Evolutionary conservation across 1,284 basidiomycete genomes (phyloP).

Genomic region (Papiliotrema nemorosa): DNA sequence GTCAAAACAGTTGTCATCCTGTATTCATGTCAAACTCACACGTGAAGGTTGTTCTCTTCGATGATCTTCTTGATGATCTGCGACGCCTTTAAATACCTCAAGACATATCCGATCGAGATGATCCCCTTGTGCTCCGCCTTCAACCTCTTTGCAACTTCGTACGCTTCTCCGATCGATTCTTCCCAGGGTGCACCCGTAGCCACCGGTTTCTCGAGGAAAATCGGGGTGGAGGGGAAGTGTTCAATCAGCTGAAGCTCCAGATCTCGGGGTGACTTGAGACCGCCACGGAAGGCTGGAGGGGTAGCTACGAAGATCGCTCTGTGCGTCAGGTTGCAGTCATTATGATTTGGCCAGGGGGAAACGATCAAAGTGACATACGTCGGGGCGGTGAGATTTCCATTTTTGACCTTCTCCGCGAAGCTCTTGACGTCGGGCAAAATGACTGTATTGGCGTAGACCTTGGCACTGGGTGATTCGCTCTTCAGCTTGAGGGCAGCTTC

Average conservation of each 20-base stretch:
- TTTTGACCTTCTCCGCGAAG: conserved; percentile 53
- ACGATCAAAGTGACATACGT: conserved; percentile 31
- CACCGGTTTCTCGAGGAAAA: conserved; percentile 83
- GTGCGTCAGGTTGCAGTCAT: not conserved
- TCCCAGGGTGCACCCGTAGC: conserved; percentile 50
- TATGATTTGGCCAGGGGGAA: not conserved
- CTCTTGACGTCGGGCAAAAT: conserved; percentile 80
- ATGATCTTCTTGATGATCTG: conserved; percentile 55
- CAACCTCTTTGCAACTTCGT: conserved; percentile 66
- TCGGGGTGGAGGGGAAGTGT: conserved; percentile 75
- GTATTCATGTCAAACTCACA: conserved; percentile 26
- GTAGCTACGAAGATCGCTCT: conserved; percentile 81
- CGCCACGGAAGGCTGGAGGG: conserved; percentile 87
- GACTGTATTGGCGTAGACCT: conserved; percentile 81
- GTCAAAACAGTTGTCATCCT: not conserved
- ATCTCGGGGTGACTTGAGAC: conserved; percentile 66
- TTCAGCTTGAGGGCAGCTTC: conserved; percentile 76
- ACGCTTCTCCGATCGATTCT: conserved; percentile 46
- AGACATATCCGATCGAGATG: conserved; percentile 67
- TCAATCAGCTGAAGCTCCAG: conserved; percentile 84
- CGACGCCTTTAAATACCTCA: conserved; percentile 51
- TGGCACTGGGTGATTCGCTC: conserved; percentile 76
- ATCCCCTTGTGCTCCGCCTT: conserved; percentile 58
- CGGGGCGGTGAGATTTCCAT: conserved; percentile 45
- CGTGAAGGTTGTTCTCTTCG: conserved; percentile 53